Evolutionary conservation across 805 yeast species (phyloP), one percentile per base, ranked within the genome.

Genomic region (Pichia phayaonensis): DNA sequence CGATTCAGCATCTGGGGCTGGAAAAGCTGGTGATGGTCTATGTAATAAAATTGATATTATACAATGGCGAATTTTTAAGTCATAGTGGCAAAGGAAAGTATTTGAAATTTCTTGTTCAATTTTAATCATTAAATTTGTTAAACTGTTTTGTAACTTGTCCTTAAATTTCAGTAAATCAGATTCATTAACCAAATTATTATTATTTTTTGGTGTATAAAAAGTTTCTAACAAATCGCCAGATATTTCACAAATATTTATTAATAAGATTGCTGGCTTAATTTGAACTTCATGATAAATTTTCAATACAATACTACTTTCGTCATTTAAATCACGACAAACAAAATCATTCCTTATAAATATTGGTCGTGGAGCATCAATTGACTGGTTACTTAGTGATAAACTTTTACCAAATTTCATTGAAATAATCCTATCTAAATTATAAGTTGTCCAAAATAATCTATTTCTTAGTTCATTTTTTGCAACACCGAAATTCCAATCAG

Each of bases 391-490:
- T 24, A 59, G 42, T 15, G 63, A 59, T 11, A 61, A 46, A 3
- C 64, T 61, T 40, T 62, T 52, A n/a, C 61, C 59, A 42, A 54
- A 55, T 50, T 55, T 57, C 64, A 59, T 57, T 5, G 64, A 62
- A 22, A 61, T 58, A n/a, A 55, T 52, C 29, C 64, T 52, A 21
- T 61, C 64, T 15, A 57, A 51, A 3, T 56, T 56, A 41, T 59
- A 61, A 8, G 61, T 55, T 27, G 58, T 50, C 64, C 64, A 61
- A 43, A 61, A 61, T 26, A 61, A 40, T 42, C 64, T 53, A 49
- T 57, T 59, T 42, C 64, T 56, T 12, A 56, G 50, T 46, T 61
- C 64, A 36, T 56, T 55, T 42, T 55, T 54, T 10, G 29, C 15
- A 44, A 50, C 55, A 8, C 64, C 62, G 50, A 61, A 59, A 47